Conservation (phyloP, 371 early-diverging fungal genomes). For the Mortierella sp. region DNA sequence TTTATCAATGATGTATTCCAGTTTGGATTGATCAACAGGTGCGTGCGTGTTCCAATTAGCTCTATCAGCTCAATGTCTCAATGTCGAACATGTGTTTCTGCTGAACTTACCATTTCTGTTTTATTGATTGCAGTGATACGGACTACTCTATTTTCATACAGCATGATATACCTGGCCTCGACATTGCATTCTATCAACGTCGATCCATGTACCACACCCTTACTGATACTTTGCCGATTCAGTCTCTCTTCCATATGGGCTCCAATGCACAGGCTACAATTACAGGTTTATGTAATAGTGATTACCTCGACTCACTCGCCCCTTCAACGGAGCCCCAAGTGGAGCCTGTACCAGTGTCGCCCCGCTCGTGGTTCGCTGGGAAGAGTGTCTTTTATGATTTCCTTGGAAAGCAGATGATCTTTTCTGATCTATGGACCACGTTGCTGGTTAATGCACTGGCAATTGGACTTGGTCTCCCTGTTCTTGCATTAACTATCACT, state of each 20-base stretch:
- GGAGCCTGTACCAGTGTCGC: neutral
- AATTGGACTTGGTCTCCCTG: conserved; percentile 54
- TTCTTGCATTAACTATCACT: conserved; percentile 18
- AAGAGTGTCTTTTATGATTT: conserved; percentile 64
- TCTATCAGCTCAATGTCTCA: neutral
- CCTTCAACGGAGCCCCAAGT: neutral
- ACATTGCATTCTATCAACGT: conserved; percentile 76
- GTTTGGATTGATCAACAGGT: conserved; percentile 70
- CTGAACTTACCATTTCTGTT: neutral
- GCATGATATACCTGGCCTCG: conserved; percentile 76
- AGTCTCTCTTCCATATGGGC: conserved; percentile 51
- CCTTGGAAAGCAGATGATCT: conserved; percentile 63
- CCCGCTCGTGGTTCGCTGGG: conserved; percentile 33
- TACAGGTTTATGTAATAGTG: conserved; percentile 38
- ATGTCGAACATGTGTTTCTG: neutral
- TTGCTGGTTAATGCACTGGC: conserved; percentile 55
- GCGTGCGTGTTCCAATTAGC: conserved; percentile 1
- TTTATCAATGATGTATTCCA: conserved; percentile 76
- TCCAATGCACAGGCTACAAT: conserved; percentile 50
- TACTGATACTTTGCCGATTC: conserved; percentile 36
- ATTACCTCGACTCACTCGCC: conserved; percentile 24
- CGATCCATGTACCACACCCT: conserved; percentile 47
- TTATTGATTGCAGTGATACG: conserved; percentile 65
- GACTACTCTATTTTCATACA: conserved; percentile 72
- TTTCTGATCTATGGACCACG: conserved; percentile 57